These are phyloP conservation scores for Solanum chiquidenum DNA, from an alignment of 257 asterid species.

Conservation along the genomic window DNA sequence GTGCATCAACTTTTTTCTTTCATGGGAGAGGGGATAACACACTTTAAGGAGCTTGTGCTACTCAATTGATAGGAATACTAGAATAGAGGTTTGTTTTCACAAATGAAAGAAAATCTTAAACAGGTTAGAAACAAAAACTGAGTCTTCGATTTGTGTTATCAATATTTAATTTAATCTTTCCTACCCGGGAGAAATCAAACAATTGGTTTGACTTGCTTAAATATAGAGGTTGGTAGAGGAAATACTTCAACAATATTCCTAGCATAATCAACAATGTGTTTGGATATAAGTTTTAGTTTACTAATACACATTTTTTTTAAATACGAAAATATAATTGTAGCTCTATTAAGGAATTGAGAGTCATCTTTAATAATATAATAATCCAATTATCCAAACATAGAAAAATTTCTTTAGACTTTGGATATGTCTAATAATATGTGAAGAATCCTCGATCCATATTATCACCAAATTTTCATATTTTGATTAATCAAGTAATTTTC, in stretches of 20 bases:
- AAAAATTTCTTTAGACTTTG: not conserved
- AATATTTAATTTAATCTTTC: no score
- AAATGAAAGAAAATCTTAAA: no score
- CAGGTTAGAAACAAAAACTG: no score
- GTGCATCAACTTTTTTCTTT: not conserved
- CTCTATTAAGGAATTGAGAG: no score
- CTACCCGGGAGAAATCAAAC: not conserved
- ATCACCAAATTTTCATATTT: not conserved
- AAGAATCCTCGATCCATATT: not conserved
- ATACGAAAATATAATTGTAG: no score
- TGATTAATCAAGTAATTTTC: no score
- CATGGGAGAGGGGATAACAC: not conserved
- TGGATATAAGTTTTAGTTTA: not conserved
- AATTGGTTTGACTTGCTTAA: not conserved
- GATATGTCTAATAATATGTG: not conserved
- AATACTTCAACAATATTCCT: not conserved
- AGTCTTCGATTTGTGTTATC: not conserved
- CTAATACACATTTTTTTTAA: no score
- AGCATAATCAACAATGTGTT: not conserved
- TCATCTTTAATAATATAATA: no score
- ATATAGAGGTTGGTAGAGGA: not conserved
- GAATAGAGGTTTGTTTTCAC: no score
- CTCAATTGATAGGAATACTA: no score
- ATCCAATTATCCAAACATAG: not conserved
- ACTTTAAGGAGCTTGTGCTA: not conserved